Conservation (phyloP, 768 basidiomycete genomes). For the Hygrophorus pudorinus region DNA sequence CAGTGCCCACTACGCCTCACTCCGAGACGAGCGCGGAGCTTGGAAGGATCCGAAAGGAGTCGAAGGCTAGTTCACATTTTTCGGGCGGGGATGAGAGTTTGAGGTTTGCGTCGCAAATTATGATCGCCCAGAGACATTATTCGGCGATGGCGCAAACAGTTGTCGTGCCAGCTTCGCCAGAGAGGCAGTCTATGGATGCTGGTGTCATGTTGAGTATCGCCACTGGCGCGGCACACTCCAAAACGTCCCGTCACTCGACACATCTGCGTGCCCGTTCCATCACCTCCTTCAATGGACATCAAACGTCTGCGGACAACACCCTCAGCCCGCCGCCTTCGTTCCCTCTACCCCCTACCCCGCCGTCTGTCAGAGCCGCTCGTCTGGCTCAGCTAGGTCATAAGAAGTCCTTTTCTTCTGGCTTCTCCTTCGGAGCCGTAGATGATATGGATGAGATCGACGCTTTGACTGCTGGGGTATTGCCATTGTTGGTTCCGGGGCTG, state of each 20-base stretch:
- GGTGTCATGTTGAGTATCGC: conserved; percentile 25
- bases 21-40: conserved; percentile 51
- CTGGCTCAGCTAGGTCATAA: conserved; percentile 47
- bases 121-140: conserved; percentile 67
- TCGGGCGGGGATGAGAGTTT: conserved; percentile 43
- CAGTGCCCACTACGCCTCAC: conserved; percentile 40
- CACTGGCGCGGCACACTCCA: conserved; percentile 25
- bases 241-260: conserved; percentile 20
- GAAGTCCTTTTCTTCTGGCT: conserved; percentile 56
- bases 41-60: conserved; percentile 39
- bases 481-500: conserved; percentile 57
- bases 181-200: conserved; percentile 22
- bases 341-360: conserved; percentile 70
- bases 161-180: conserved; percentile 37
- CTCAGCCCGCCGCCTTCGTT: conserved; percentile 54
- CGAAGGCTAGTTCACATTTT: conserved; percentile 45
- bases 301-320: conserved; percentile 26
- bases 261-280: conserved; percentile 58
- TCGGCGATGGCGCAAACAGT: conserved; percentile 61
- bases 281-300: conserved; percentile 36
- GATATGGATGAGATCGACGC: conserved; percentile 61
- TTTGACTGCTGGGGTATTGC: conserved; percentile 58
- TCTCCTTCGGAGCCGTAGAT: conserved; percentile 48
- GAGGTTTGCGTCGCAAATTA: conserved; percentile 45
- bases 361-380: conserved; percentile 47